These are phyloP conservation scores for Cicer arietinum DNA, from an alignment of 306 rosid genomes.

Conservation along the genomic window DNA sequence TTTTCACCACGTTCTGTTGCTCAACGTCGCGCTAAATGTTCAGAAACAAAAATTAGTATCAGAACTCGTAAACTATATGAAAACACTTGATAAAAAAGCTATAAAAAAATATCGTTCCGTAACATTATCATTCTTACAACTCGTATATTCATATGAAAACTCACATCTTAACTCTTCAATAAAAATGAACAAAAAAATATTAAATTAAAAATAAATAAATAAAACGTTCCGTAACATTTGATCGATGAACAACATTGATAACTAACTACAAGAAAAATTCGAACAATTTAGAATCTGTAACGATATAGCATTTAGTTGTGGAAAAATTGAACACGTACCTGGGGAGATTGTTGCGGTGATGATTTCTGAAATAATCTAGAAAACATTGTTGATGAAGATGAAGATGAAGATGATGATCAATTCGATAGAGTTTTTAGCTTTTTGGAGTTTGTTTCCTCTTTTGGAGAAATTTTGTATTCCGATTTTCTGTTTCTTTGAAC, in stretches of 20 bases:
- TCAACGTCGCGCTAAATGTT: constrained; percentile 23
- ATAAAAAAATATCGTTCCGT: neutral
- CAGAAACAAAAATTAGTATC: constrained; percentile 30
- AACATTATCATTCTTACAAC: constrained; percentile 17
- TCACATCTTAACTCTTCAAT: constrained; percentile 19
- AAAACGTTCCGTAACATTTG: neutral
- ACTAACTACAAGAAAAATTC: neutral
- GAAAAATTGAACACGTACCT: constrained; percentile 53
- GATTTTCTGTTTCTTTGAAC: constrained; percentile 45
- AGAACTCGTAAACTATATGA: neutral
- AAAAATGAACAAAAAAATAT: neutral
- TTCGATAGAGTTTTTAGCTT: constrained; percentile 41
- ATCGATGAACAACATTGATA: neutral
- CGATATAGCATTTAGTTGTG: constrained; percentile 13
- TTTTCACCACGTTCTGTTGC: constrained; percentile 48
- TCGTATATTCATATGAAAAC: constrained; percentile 2
- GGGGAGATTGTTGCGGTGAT: constrained; percentile 39
- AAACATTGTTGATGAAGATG: constrained; percentile 57
- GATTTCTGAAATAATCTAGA: constrained; percentile 62
- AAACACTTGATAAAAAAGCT: neutral
- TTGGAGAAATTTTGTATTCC: constrained; percentile 25
- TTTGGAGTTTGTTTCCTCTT: constrained; percentile 38
- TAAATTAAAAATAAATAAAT: neutral
- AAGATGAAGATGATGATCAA: constrained; percentile 17
- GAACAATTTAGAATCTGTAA: constrained; percentile 22